Evolutionary conservation across 106 monocot species (phyloP).

Genomic region (Cymbidium sinense): DNA sequence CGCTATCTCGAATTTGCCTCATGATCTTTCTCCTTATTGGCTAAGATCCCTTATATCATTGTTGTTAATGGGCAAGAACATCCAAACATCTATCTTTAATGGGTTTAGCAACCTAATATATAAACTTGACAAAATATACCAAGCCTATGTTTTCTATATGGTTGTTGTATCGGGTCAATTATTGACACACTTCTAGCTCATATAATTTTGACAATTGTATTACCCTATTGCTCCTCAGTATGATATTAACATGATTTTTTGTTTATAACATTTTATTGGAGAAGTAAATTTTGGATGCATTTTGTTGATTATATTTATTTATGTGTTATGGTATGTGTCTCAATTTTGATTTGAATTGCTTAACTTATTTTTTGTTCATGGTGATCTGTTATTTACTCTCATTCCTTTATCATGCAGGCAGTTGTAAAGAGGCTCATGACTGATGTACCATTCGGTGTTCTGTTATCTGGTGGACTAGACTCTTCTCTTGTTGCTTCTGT

Average conservation of each 20-base stretch:
- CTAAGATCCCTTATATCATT: no score
- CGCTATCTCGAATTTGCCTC: no score
- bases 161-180: no score
- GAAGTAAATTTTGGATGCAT: not conserved
- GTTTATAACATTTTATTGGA: not conserved
- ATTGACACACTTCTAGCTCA: no score
- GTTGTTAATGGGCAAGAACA: no score
- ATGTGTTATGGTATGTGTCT: not conserved
- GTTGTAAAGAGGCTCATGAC: conserved; percentile 68
- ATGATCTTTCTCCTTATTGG: no score
- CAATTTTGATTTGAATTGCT: not conserved
- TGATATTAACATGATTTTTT: not conserved
- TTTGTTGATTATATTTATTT: not conserved
- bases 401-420: conserved; percentile 25
- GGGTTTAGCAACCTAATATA: no score
- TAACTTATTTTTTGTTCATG: not conserved
- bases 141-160: no score
- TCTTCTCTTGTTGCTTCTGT: conserved; percentile 74
- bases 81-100: no score
- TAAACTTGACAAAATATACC: no score
- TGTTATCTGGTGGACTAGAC: conserved; percentile 65
- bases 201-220: not conserved
- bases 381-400: not conserved
- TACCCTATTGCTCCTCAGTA: not conserved
- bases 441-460: conserved; percentile 72